Conservation (phyloP, 1,284 basidiomycete species). For the Cutaneotrichosporon arboriforme region DNA sequence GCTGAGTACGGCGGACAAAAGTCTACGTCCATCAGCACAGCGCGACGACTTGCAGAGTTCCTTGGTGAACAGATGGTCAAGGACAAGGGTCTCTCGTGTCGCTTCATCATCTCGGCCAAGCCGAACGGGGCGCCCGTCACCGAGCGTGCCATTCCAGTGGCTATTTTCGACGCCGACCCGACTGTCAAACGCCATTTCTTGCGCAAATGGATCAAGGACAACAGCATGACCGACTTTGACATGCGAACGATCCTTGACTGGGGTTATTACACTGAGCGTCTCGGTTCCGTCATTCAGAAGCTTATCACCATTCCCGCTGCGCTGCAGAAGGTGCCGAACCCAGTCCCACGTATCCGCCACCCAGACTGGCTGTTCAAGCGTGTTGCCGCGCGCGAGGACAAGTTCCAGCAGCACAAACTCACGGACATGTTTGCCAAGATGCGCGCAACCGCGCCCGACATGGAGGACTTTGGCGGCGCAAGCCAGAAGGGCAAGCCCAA, state of each 20-base stretch:
- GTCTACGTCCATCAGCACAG: conserved; percentile 96
- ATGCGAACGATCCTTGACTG: conserved; percentile 94
- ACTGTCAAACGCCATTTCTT: conserved; percentile 83
- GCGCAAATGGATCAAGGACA: conserved; percentile 95
- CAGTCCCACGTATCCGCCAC: conserved; percentile 90
- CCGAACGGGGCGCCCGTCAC: conserved; percentile 93
- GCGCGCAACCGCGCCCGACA: conserved; percentile 30
- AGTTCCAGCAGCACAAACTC: conserved; percentile 95
- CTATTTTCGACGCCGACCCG: conserved; percentile 95
- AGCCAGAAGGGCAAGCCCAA: conserved; percentile 23
- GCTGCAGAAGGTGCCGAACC: conserved; percentile 94
- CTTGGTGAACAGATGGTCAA: conserved; percentile 98
- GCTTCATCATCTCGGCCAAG: conserved; percentile 96
- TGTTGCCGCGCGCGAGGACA: conserved; percentile 84
- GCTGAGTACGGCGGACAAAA: conserved; percentile 96
- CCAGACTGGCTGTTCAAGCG: conserved; percentile 96
- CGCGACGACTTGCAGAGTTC: conserved; percentile 91
- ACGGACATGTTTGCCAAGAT: conserved; percentile 83
- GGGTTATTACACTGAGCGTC: conserved; percentile 96
- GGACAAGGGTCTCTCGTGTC: conserved; percentile 97
- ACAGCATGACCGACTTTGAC: conserved; percentile 79
- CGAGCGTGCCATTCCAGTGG: conserved; percentile 94
- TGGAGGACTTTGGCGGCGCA: conserved; percentile 54
- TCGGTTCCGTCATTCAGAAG: conserved; percentile 98
- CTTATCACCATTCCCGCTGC: conserved; percentile 99